Evolutionary conservation across 2,329 filamentous ascomycete genomes (phyloP), one percentile per base, ranked within the genome.

Genomic region (Botrytis tulipae): DNA sequence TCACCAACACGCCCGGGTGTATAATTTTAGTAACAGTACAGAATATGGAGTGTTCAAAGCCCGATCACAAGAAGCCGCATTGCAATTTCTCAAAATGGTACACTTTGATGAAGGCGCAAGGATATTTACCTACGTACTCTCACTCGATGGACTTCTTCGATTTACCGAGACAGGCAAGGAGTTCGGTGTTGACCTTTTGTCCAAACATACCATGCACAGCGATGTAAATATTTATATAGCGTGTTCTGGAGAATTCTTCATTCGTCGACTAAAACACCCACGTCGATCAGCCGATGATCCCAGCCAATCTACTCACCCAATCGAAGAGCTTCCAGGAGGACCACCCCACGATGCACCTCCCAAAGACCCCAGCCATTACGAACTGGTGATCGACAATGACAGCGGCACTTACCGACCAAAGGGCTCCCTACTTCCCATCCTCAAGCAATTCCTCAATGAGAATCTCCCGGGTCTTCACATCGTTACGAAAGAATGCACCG

Each of bases 111-210:
- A 96, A 78, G 95, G 94, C 29, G 92, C 92, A 1, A 90, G 94
- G 20, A 89, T 97, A 73, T 98, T 96, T 80, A 98, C 95, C 35
- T 98, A 98, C 78, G 91, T 98, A 40, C 85, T 98, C 35, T 97
- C 94, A 0, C 87, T 98, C 10, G 95, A 98, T 80, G 92, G 92
- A 8, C 86, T 95, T 71, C 88, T 97, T 80, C 91, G 94, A 63
- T 98, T 98, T 83, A 98, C 95, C 1, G 95, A 98, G 82, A 98
- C 95, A 0, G 95, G 95, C 44, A 96, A 96, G 78, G 95, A 98
- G 79, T 98, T 98, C 74, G 94, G 95, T 70, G 94, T 98, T 79
- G 95, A 98, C 83, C 86, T 98, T 82, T 84, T 98, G 79, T 94
- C 91, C 82, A 98, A 98, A 82, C 95, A 98, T 82, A 97, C 94